Percentiles rank a stretch among this genome's conserved stretches.
Evolutionary conservation across 305 asterid species (phyloP).

Genomic region (Rubia balearica): DNA sequence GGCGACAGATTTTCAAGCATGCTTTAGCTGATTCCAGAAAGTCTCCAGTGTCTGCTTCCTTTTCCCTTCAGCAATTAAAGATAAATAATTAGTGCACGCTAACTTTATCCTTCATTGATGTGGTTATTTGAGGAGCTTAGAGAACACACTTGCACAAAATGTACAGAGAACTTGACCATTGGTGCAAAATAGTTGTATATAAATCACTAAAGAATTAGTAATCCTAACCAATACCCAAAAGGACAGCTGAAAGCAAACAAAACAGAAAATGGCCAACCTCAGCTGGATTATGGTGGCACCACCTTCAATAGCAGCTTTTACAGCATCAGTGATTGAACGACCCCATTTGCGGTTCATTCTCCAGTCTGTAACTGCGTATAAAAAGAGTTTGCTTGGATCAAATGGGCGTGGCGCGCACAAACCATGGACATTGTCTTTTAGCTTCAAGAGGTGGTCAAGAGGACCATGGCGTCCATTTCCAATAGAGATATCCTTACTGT

Average conservation of each 20-base stretch:
- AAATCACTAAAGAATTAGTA: background rate
- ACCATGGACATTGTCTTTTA: constrained; percentile 36
- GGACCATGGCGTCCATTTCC: constrained; percentile 89
- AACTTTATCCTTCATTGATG: no score
- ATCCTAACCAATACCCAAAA: background rate
- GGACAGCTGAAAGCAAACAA: constrained; percentile 6
- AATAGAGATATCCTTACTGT: constrained; percentile 63
- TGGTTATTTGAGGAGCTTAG: no score
- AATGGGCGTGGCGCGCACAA: constrained; percentile 31
- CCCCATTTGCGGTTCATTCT: constrained; percentile 89
- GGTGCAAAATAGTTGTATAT: background rate
- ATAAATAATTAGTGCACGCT: background rate
- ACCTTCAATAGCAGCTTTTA: constrained; percentile 78
- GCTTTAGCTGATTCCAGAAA: constrained; percentile 77
- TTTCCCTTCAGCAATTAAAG: constrained; percentile 47
- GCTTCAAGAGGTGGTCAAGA: constrained; percentile 77
- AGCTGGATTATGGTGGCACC: constrained; percentile 89
- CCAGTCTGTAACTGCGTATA: constrained; percentile 93
- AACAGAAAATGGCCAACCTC: constrained; percentile 40
- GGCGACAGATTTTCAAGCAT: constrained; percentile 55
- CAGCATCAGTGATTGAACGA: constrained; percentile 72
- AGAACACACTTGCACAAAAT: background rate
- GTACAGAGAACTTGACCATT: background rate
- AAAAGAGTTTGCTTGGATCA: constrained; percentile 63
- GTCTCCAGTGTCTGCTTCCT: constrained; percentile 64